Evolutionary conservation across 805 yeast species (phyloP).

Genomic region (Wickerhamomyces chaumierensis): DNA sequence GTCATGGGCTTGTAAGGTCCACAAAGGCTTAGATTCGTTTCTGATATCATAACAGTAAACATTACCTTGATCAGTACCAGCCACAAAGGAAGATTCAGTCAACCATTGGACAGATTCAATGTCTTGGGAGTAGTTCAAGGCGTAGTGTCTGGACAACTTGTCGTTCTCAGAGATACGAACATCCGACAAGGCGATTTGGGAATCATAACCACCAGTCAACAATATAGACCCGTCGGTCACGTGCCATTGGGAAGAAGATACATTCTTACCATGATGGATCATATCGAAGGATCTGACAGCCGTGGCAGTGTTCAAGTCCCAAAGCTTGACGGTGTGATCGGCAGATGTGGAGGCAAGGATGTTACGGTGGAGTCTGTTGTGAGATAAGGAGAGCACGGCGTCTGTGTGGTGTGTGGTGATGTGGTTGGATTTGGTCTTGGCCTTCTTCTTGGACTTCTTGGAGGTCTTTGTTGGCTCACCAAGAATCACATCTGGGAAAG

Average conservation of each 20-base stretch:
- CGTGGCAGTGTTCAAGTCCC: slow-evolving; percentile 73
- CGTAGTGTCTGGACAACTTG: slow-evolving; percentile 52
- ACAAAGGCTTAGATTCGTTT: slow-evolving; percentile 52
- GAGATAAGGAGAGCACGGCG: slow-evolving; percentile 81
- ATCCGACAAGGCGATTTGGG: slow-evolving; percentile 72
- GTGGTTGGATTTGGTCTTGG: slow-evolving; percentile 34
- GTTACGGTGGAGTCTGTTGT: slow-evolving; percentile 70
- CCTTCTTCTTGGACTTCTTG: slow-evolving; percentile 12
- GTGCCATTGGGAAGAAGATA: slow-evolving; percentile 86
- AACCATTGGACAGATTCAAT: slow-evolving; percentile 75
- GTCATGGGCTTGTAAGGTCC: slow-evolving; percentile 97
- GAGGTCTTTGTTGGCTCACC: slow-evolving; percentile 52
- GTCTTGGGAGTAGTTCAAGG: slow-evolving; percentile 58
- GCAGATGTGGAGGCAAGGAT: slow-evolving; percentile 92
- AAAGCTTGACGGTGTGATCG: slow-evolving; percentile 84
- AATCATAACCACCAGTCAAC: slow-evolving; percentile 89
- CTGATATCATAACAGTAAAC: slow-evolving; percentile 85
- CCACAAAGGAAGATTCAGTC: slow-evolving; percentile 49
- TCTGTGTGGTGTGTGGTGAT: slow-evolving; percentile 78
- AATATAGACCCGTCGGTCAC: slow-evolving; percentile 52
- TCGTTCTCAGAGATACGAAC: slow-evolving; percentile 60
- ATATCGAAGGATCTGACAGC: slow-evolving; percentile 69
- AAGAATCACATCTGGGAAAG: slow-evolving; percentile 86
- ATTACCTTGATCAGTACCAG: slow-evolving; percentile 87
- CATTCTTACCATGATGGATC: slow-evolving; percentile 70